phyloP scores from a whole-genome alignment of 1,139 yeast species.

The Pichia sp. region DNA sequence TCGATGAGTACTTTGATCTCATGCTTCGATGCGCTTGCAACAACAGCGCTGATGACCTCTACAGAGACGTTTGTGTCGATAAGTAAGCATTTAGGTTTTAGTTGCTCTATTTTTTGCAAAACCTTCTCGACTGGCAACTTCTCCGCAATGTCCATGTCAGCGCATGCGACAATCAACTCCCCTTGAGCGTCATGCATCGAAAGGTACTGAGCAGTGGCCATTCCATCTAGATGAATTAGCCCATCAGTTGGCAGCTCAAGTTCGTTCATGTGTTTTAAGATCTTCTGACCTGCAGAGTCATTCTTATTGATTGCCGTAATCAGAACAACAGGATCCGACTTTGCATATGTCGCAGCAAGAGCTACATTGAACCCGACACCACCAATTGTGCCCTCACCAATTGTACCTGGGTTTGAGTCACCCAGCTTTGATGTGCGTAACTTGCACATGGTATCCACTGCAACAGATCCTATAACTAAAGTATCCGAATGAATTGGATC shows the following conservation, averaged over 20 bases:
- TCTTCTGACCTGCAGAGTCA: conserved; percentile 46
- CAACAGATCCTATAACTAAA: conserved; percentile 67
- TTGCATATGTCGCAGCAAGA: conserved; percentile 34
- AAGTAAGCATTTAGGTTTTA: conserved; percentile 41
- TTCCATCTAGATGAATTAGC: conserved; percentile 11
- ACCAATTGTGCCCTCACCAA: conserved; percentile 51
- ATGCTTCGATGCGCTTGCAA: conserved; percentile 24
- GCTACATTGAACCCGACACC: conserved; percentile 84
- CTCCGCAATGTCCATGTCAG: conserved; percentile 74
- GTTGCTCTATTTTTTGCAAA: conserved; percentile 26
- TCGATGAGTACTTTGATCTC: conserved; percentile 47
- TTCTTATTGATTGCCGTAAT: conserved; percentile 56
- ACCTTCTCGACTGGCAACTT: conserved; percentile 39
- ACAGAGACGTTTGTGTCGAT: conserved; percentile 65
- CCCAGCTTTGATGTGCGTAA: conserved; percentile 30
- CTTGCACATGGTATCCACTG: conserved; percentile 61
- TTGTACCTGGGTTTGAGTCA: conserved; percentile 70
- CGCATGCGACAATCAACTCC: conserved; percentile 65
- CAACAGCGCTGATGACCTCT: conserved; percentile 33
- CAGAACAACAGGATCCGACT: conserved; percentile 26
- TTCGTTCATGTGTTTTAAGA: conserved; percentile 27
- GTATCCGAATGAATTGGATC: neutral
- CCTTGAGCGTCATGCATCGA: conserved; percentile 62
- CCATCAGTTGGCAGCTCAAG: conserved; percentile 18
- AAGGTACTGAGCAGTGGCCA: conserved; percentile 61